phyloP scores from a whole-genome alignment of 208 protist genomes.

The Acanthamoeba triangularis region DNA sequence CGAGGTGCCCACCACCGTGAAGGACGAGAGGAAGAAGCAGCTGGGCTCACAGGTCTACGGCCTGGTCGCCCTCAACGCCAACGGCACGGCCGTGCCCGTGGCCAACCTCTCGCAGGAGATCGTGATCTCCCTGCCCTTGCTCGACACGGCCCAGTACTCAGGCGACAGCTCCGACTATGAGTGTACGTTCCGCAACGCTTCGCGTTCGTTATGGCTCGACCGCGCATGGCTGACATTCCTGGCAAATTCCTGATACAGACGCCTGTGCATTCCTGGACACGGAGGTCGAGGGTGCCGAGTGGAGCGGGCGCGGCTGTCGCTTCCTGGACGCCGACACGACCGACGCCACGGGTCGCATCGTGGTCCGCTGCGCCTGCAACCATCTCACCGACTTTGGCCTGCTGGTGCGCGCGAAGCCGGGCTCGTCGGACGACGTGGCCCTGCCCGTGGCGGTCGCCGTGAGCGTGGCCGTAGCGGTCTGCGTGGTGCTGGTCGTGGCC shows the following conservation, averaged over 20 bases:
- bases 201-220: too few species aligned
- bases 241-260: background rate
- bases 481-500: background rate
- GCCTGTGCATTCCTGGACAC: constrained; percentile 3
- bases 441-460: constrained; percentile 17
- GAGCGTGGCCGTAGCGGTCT: background rate
- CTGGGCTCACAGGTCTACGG: constrained; percentile 7
- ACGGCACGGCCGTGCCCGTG: background rate
- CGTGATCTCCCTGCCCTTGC: background rate
- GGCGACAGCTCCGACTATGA: background rate
- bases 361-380: constrained; percentile 36
- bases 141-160: background rate
- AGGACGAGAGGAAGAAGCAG: background rate
- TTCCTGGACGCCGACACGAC: background rate
- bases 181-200: background rate
- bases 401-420: background rate
- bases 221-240: background rate
- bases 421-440: background rate
- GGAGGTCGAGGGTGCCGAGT: background rate
- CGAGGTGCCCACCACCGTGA: background rate
- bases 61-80: background rate
- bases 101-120: constrained; percentile 21
- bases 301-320: background rate
- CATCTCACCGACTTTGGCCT: constrained; percentile 46
- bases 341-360: background rate